Evolutionary conservation across 495 filamentous ascomycete species (phyloP), one percentile per base, ranked within the genome.

Genomic region (Aspergillus sparsus): DNA sequence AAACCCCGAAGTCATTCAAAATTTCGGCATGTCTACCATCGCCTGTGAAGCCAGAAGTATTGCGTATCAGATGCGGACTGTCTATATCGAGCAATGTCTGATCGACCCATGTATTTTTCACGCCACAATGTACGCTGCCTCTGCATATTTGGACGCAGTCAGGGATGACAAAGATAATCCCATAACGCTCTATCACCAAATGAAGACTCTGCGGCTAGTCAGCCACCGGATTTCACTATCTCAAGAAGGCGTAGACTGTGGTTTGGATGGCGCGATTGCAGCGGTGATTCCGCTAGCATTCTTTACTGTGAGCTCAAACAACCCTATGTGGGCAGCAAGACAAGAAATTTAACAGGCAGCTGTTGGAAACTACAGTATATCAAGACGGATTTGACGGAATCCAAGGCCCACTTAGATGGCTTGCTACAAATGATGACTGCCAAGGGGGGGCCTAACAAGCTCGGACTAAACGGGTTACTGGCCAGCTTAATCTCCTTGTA

Each of bases 101-200:
- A 16, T 2, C 21, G 47, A 50, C 18, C 47, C 47, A 7, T 50
- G 47, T 12, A 18, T 31, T 7, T 50, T 50, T 15, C 47, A 50
- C 16, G 47, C 47, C 21, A 50, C 47, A 31, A 50, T 50, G 47
- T 50, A 50, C 18, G 21, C 21, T 4, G n/a, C 47, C 7, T 50
- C 47, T 4, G 47, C 47, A 0, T 21, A 50, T 27, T 31, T 50
- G 21, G 47, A 50, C 47, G 21, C 21, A 7, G 47, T 15, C 2
- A 18, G 21, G 7, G 31, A 50, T 12, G 47, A 50, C 47, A 6
- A 15, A 6, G 47, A 31, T 31, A 50, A 50, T 6, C 47, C 47
- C 8, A 50, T 50, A 15, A 50, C 47, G 7, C 47, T 50, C 6
- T 50, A 50, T 21, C 47, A 50, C 21, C 47, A 50, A 27, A 31